Conservation (phyloP, 768 basidiomycete genomes). For the Collybiopsis luxurians region DNA sequence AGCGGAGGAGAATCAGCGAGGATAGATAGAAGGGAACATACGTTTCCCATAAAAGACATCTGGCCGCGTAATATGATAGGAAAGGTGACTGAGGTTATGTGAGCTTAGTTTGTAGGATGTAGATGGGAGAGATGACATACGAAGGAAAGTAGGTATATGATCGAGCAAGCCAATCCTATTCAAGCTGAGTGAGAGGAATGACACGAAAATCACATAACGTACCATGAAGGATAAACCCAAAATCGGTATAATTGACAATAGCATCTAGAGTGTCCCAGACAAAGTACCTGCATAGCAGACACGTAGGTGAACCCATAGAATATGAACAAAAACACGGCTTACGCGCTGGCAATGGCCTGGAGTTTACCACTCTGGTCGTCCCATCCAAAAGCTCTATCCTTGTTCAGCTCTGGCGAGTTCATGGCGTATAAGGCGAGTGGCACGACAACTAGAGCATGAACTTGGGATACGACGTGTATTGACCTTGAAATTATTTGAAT, state of each 20-base stretch:
- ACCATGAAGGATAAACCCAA: slow-evolving; percentile 81
- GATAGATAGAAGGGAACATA: slow-evolving; percentile 28
- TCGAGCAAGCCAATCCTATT: slow-evolving; percentile 61
- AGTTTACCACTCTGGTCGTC: slow-evolving; percentile 54
- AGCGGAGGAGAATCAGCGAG: not conserved
- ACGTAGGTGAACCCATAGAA: not conserved
- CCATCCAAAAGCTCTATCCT: slow-evolving; percentile 80
- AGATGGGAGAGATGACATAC: slow-evolving; percentile 39
- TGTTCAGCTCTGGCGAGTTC: slow-evolving; percentile 38
- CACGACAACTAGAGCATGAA: slow-evolving; percentile 67
- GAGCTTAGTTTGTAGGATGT: slow-evolving; percentile 8
- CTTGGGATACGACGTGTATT: slow-evolving; percentile 69
- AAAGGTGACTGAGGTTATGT: slow-evolving; percentile 57
- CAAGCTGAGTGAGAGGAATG: not conserved
- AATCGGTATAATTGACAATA: slow-evolving; percentile 60
- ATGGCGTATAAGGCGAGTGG: slow-evolving; percentile 60
- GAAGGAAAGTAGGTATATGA: slow-evolving; percentile 67
- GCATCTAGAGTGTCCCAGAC: slow-evolving; percentile 82
- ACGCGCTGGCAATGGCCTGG: slow-evolving; percentile 73
- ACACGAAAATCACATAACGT: slow-evolving; percentile 14
- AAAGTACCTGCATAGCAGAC: slow-evolving; percentile 53
- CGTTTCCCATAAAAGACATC: slow-evolving; percentile 84
- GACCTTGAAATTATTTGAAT: slow-evolving; percentile 42
- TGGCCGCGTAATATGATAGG: slow-evolving; percentile 71
- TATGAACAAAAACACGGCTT: slow-evolving; percentile 14